Base-by-base conservation (phyloP, 1,139 yeast genomes). In the Oligophagozyma castellii region DNA sequence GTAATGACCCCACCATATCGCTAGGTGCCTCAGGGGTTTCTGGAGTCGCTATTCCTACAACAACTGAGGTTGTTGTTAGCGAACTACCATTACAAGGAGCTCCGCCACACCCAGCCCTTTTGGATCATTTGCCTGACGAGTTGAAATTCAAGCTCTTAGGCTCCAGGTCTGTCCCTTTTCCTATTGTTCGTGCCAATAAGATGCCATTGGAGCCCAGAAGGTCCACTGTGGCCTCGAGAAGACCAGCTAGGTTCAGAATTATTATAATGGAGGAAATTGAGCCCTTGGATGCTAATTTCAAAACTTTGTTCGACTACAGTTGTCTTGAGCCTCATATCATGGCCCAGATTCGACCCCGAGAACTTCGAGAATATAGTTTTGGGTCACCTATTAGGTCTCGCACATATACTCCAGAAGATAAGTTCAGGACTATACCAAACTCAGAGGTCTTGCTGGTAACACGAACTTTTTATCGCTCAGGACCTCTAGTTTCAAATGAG, bases 191-290 rank as follows among this genome's bases (percentile, higher is more conserved):
- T 18, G 7, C 10, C 8, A 18, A 18, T 7, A 18, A 7, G 20
- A 10, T 10, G 10, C 20, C 7, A 7, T 10, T 7, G 7, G 10
- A 7, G 10, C 8, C 7, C 10, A 18, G 8, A 18, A 18, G 20
- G 7, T 7, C 8, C 10, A 18, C 20, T 10, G 7, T 18, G 7
- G 20, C 20, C 10, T 7, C 20, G 8, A 18, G 20, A 10, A 7
- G 8, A 7, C 12, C 18, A 19, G 12, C 16, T 11, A 19, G 8
- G 5, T 24, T 24, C 5, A 24, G 27, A 14, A 12, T 24, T 5
- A 12, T 24, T 14, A 38, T 58, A 2, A 49, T 56, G 1, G 57
- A 55, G 29, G 61, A 56, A 29, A 50, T 54, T 7, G 60, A 56
- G 5, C 55, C 50, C 18, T 37, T 55, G 27, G 43, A 44, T 23